A percentile compares a stretch with the other conserved stretches of the same genome.
phyloP scores from a whole-genome alignment of 2,329 filamentous ascomycete species.

The Sarocladiaceae sp. region DNA sequence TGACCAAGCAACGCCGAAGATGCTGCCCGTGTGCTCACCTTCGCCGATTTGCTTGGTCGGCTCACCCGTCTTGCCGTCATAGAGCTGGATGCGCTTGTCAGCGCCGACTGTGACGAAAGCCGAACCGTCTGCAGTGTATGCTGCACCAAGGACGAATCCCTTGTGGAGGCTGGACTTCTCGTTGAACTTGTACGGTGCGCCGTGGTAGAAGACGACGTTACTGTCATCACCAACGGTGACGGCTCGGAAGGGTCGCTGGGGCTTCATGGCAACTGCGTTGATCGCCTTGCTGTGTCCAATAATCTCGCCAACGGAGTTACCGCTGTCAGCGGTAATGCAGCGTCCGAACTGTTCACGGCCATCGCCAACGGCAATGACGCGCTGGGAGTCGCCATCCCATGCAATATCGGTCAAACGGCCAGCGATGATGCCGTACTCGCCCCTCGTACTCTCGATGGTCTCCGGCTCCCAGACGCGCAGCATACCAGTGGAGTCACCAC shows the following conservation, averaged over 20 bases:
- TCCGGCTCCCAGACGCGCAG: conserved; percentile 92
- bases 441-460: conserved; percentile 77
- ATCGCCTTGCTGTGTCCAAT: conserved; percentile 84
- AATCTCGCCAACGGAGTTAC: conserved; percentile 93
- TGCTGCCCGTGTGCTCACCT: conserved; percentile 83
- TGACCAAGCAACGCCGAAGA: conserved; percentile 88
- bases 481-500: conserved; percentile 76
- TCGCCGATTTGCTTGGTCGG: conserved; percentile 70
- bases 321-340: conserved; percentile 91
- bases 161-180: conserved; percentile 75
- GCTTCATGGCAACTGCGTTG: conserved; percentile 84
- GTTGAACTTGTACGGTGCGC: conserved; percentile 93
- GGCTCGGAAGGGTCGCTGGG: conserved; percentile 84
- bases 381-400: conserved; percentile 95
- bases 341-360: conserved; percentile 90
- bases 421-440: conserved; percentile 90
- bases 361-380: conserved; percentile 92
- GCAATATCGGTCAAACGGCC: conserved; percentile 94
- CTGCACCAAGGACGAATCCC: conserved; percentile 81
- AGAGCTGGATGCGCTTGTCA: conserved; percentile 89
- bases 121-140: conserved; percentile 83
- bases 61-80: conserved; percentile 93
- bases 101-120: conserved; percentile 81
- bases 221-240: conserved; percentile 89
- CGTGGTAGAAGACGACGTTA: conserved; percentile 85